Evolutionary conservation across 2,329 filamentous ascomycete genomes (phyloP).

Genomic region (Ilyonectria destructans): DNA sequence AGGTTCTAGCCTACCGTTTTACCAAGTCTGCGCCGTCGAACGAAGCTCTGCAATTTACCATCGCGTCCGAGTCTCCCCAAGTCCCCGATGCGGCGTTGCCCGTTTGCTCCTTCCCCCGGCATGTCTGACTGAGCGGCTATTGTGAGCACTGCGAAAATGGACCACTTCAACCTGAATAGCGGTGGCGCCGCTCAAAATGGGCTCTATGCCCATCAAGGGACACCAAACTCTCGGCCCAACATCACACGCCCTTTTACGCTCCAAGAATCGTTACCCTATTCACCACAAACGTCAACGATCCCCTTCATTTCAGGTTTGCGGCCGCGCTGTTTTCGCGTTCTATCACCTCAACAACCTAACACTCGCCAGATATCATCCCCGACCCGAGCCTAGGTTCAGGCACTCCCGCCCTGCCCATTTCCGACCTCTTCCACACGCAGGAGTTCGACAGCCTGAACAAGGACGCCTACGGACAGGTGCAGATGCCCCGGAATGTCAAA

Average conservation of each 20-base stretch:
- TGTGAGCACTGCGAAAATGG: conserved; percentile 51
- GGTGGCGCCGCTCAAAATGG: conserved; percentile 56
- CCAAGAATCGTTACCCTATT: conserved; percentile 85
- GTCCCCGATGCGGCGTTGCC: conserved; percentile 48
- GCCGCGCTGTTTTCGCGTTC: neutral
- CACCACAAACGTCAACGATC: conserved; percentile 85
- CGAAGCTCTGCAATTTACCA: conserved; percentile 29
- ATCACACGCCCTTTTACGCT: conserved; percentile 72
- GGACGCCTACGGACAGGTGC: conserved; percentile 74
- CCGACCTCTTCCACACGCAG: conserved; percentile 66
- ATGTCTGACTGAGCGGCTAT: conserved; percentile 51
- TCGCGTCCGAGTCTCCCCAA: conserved; percentile 27
- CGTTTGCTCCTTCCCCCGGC: conserved; percentile 49
- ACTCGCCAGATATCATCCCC: conserved; percentile 74
- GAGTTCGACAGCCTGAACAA: conserved; percentile 80
- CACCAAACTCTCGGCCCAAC: conserved; percentile 43
- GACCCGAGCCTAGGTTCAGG: conserved; percentile 74
- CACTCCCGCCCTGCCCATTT: conserved; percentile 66
- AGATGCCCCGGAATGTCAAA: conserved; percentile 77
- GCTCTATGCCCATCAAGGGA: conserved; percentile 45
- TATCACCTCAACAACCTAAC: conserved; percentile 35
- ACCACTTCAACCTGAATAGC: conserved; percentile 51
- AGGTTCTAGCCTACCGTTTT: conserved; percentile 11
- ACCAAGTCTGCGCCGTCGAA: conserved; percentile 23
- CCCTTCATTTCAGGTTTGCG: conserved; percentile 82